Conservation (phyloP, 1,284 basidiomycete genomes). For the Ganoderma leucocontextum region DNA sequence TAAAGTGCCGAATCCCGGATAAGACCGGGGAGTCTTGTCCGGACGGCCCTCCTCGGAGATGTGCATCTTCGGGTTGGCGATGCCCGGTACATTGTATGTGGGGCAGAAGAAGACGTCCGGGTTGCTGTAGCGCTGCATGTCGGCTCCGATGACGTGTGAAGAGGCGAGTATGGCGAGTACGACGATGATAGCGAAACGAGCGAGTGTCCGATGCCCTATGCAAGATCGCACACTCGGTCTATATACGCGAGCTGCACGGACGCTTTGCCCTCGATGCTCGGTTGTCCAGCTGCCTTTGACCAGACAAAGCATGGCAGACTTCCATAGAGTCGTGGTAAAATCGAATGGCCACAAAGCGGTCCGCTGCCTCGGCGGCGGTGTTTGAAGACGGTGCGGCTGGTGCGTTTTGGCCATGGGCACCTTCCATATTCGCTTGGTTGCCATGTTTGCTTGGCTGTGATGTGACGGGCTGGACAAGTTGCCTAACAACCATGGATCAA, state of each 20-base stretch:
- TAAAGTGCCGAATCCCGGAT: not conserved
- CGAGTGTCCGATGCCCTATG: not conserved
- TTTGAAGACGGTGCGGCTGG: not conserved
- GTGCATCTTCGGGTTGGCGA: conserved; percentile 24
- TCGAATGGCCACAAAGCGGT: not conserved
- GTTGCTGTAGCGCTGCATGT: conserved; percentile 32
- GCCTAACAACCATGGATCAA: not conserved
- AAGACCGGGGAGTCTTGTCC: not conserved
- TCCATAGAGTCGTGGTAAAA: not conserved
- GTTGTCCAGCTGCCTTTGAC: not conserved
- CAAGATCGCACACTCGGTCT: not conserved
- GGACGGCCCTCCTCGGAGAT: conserved; percentile 9
- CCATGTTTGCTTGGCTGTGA: not conserved
- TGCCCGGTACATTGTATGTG: conserved; percentile 26
- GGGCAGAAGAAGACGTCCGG: conserved; percentile 33
- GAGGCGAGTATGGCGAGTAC: too few relatives aligned
- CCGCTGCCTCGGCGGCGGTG: not conserved
- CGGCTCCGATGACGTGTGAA: not conserved
- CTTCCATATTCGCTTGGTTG: not conserved
- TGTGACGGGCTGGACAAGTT: not conserved
- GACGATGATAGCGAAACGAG: too few relatives aligned
- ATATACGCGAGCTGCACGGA: not conserved
- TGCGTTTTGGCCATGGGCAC: not conserved
- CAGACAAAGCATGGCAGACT: not conserved
- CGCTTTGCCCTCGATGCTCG: not conserved